Evolutionary conservation across 257 asterid genomes (phyloP), one percentile per base, ranked within the genome.

Genomic region (Ajuga chamaepitys): DNA sequence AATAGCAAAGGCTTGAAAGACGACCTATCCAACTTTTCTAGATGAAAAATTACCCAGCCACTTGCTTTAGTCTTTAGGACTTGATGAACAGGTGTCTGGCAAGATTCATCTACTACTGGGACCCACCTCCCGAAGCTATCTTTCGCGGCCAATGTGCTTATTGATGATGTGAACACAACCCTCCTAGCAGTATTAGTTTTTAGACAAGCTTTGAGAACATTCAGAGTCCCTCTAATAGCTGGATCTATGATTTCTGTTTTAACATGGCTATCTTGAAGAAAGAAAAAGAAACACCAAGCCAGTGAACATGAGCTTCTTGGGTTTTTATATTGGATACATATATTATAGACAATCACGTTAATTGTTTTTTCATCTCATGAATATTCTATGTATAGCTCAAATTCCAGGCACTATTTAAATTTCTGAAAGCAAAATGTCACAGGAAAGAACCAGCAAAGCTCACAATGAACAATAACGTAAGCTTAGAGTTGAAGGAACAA

Each of bases 121-220:
- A 70, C 62, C 88, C 90, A 88, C 11, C 67, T 61, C 13, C 87
- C 97, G 0, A 62, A 76, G 72, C 70, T 52, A 73, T 86, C 86
- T 80, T 78, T 88, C n/a, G 97, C 89, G 5, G 95, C 83, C 81
- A 87, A 57, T 4, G 95, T 92, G 72, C 97, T 91, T 45, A 86
- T 75, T 5, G 95, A 88, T 59, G 96, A 91, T 10, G 97, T 91
- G 67, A 86, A 84, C 54, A 86, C 84, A 55, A 88, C 56, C 69
- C 80, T 85, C 70, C 50, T 82, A 20, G 69, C 82, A 9, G 88
- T 71, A 21, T 57, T 70, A 0, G 88, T 45, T 74, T 72, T 88
- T 50, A 77, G 61, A 70, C 97, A 88, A 57, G 95, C 71, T 71
- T 77, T 86, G 41, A 91, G 93, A 60, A 92, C 76, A 58, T 88